A percentile compares a stretch with the other conserved stretches of the same genome.
Evolutionary conservation across 169 alveolate species (phyloP).

Genomic region (Pseudocohnilembus persalinus): DNA sequence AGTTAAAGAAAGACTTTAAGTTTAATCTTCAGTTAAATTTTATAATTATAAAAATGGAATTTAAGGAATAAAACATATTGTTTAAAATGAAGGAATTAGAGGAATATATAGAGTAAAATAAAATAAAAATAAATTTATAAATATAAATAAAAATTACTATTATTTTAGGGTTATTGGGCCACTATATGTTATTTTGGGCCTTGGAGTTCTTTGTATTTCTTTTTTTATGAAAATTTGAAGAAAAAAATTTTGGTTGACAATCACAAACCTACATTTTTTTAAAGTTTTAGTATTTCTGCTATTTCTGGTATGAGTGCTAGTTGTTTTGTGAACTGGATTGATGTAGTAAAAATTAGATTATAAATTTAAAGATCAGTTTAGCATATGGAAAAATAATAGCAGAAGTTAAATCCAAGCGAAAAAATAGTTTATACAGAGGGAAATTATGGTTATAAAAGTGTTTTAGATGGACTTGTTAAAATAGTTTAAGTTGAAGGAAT

Average conservation of each 20-base stretch:
- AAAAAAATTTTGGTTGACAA: not conserved
- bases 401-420: not conserved
- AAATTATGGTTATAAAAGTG: constrained; percentile 58
- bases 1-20: constrained; percentile 67
- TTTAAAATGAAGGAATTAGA: constrained; percentile 61
- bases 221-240: constrained; percentile 65
- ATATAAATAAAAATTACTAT: too few relatives aligned
- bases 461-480: constrained; percentile 58
- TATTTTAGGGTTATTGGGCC: constrained; percentile 58
- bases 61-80: constrained; percentile 60
- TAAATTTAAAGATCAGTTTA: constrained; percentile 59
- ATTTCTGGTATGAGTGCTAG: constrained; percentile 67
- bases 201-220: constrained; percentile 64
- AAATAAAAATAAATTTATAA: too few relatives aligned
- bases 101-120: constrained; percentile 64
- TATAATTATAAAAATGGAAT: constrained; percentile 50
- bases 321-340: constrained; percentile 61
- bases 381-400: not conserved
- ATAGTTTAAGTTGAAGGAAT: constrained; percentile 59
- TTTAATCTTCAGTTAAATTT: constrained; percentile 49
- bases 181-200: constrained; percentile 75
- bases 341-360: constrained; percentile 63
- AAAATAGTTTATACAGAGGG: not conserved
- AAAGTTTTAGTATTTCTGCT: constrained; percentile 8
- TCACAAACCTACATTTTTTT: not conserved